A percentile compares a stretch with the other conserved stretches of the same genome.
Conservation (phyloP, 176 grass and related monocot species). For the Juncus inflexus region DNA sequence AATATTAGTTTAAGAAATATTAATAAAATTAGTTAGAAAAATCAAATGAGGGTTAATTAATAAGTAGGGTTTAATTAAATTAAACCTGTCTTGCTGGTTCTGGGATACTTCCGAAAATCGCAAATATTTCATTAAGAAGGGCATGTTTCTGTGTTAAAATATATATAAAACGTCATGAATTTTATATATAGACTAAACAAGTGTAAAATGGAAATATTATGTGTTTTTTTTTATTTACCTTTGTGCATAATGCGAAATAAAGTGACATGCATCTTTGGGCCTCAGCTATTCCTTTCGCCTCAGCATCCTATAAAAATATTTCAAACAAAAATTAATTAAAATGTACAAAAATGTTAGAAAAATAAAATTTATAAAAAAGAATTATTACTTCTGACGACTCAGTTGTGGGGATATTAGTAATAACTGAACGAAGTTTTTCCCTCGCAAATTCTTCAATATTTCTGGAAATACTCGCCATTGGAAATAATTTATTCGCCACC, state of each 20-base stretch:
- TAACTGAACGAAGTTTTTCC: conserved; percentile 72
- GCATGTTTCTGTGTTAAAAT: conserved; percentile 63
- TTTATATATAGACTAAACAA: conserved; percentile 25
- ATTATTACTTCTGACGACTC: conserved; percentile 28
- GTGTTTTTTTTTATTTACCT: conserved; percentile 46
- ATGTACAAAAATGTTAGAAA: background rate
- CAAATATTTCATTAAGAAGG: conserved; percentile 79
- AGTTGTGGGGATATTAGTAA: conserved; percentile 39
- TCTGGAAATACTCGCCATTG: conserved; percentile 73
- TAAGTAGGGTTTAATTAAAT: too few species aligned
- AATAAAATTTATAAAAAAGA: background rate
- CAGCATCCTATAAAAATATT: conserved; percentile 52
- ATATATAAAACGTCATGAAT: background rate
- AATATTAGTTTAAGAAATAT: too few species aligned
- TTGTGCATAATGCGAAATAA: conserved; percentile 94
- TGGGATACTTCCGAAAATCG: conserved; percentile 68
- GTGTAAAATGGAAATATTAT: conserved; percentile 14
- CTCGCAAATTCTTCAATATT: conserved; percentile 87
- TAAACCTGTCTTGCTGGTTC: conserved; percentile 79
- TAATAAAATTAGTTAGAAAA: conserved; percentile 24
- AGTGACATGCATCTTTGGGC: conserved; percentile 74
- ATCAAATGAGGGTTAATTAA: background rate
- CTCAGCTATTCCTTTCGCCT: conserved; percentile 46
- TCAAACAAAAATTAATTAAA: background rate
- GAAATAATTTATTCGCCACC: conserved; percentile 97